Conservation (phyloP, 305 asterid genomes). For the Fraxinus greggii region DNA sequence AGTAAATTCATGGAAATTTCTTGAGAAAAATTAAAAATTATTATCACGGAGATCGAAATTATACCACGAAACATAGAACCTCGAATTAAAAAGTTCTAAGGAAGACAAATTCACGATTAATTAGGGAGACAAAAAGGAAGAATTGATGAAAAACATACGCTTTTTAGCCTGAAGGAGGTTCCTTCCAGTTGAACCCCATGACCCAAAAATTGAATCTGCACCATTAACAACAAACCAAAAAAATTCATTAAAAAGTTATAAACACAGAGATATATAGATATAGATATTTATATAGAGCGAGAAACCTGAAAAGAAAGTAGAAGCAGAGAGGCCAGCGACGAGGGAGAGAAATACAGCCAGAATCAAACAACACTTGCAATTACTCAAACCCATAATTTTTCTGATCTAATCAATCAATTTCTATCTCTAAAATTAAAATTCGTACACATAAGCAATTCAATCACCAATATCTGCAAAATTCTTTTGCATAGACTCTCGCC, state of each 20-base stretch:
- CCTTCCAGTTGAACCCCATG: constrained; percentile 31
- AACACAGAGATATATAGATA: not conserved
- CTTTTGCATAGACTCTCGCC: not conserved
- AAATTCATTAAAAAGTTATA: not conserved
- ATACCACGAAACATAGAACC: not conserved
- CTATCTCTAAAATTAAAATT: not conserved
- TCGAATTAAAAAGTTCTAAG: not conserved
- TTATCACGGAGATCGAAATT: not conserved
- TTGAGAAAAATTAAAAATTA: not conserved
- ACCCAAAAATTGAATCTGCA: constrained; percentile 37
- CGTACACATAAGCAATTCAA: not conserved
- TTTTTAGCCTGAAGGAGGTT: constrained; percentile 44
- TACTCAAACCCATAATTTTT: constrained; percentile 14
- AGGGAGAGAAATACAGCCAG: constrained; percentile 23
- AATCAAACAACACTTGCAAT: constrained; percentile 22
- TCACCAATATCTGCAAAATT: not conserved
- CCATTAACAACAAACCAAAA: constrained; percentile 10
- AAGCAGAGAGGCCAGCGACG: constrained; percentile 23
- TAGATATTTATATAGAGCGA: not conserved
- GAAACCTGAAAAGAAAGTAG: constrained; percentile 40
- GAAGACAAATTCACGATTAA: not conserved
- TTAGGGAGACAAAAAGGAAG: not conserved
- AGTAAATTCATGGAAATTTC: not conserved
- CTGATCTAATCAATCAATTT: constrained; percentile 3
- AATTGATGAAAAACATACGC: constrained; percentile 29